Evolutionary conservation across 495 filamentous ascomycete species (phyloP).

Genomic region (Lichina pygmaea): DNA sequence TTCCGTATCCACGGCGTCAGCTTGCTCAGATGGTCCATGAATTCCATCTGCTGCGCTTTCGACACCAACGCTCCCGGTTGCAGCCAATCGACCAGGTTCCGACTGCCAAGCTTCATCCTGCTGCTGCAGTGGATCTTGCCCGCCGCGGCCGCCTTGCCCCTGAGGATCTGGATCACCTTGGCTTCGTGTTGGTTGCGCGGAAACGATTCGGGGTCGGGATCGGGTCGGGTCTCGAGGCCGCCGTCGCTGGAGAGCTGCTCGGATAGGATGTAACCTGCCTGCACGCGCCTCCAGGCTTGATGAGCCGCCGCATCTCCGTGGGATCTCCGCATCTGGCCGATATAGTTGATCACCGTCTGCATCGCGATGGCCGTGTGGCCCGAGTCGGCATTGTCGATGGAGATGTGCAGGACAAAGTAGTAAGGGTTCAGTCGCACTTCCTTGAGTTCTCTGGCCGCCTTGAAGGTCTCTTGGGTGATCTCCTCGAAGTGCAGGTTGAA

Average conservation of each 20-base stretch:
- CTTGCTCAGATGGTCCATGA: conserved; percentile 7
- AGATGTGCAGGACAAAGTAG: conserved; percentile 23
- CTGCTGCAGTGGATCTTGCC: conserved; percentile 14
- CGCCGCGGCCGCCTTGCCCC: conserved; percentile 10
- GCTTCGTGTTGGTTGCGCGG: conserved; percentile 3
- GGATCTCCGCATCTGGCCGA: conserved; percentile 10
- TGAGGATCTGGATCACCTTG: conserved; percentile 8
- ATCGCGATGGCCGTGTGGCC: conserved; percentile 23
- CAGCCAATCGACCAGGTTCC: conserved; percentile 5
- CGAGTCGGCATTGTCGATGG: conserved; percentile 22
- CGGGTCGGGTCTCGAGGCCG: background rate
- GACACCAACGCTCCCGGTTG: conserved; percentile 2
- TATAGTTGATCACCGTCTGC: conserved; percentile 12
- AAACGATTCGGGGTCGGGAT: background rate
- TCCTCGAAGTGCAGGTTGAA: conserved; percentile 24
- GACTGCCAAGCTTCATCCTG: conserved; percentile 10
- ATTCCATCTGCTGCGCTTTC: conserved; percentile 9
- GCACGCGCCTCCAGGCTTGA: conserved; percentile 19
- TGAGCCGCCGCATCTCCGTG: conserved; percentile 8
- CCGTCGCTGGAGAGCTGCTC: conserved; percentile 10
- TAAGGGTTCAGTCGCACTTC: conserved; percentile 18
- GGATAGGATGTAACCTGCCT: conserved; percentile 19
- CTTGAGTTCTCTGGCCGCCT: conserved; percentile 16
- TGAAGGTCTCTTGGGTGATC: conserved; percentile 16
- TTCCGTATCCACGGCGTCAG: conserved; percentile 14